These are phyloP conservation scores for Scheffersomyces lignicola DNA, from an alignment of 1,139 yeast genomes.

Conservation along the genomic window DNA sequence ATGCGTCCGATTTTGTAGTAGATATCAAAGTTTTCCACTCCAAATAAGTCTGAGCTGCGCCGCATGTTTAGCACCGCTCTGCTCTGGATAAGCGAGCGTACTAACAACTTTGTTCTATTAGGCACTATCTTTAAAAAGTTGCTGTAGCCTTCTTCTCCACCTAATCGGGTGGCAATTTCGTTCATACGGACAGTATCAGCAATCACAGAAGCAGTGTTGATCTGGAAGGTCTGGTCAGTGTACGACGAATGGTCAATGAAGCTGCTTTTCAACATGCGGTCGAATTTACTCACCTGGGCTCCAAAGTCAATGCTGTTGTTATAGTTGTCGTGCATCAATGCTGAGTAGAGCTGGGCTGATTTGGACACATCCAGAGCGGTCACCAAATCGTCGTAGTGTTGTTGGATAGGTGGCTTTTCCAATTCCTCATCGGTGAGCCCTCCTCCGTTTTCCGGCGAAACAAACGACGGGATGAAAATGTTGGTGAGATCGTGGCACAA, in stretches of 20 bases:
- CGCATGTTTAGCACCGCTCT: constrained; percentile 24
- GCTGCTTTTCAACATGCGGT: constrained; percentile 1
- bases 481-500: constrained; percentile 58
- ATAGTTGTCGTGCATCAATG: constrained; percentile 15
- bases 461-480: constrained; percentile 44
- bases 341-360: constrained; percentile 10
- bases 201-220: constrained; percentile 31
- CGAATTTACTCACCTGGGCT: constrained; percentile 1
- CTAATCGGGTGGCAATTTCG: constrained; percentile 54
- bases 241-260: no score
- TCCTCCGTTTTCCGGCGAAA: constrained; percentile 16
- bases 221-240: constrained; percentile 11
- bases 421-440: constrained; percentile 13
- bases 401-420: constrained; percentile 14
- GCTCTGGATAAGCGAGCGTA: constrained; percentile 37
- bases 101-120: constrained; percentile 31
- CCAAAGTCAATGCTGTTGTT: not conserved
- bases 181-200: constrained; percentile 59
- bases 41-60: constrained; percentile 19
- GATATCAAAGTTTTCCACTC: constrained; percentile 17
- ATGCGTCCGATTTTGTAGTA: constrained; percentile 1
- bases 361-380: constrained; percentile 15
- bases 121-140: constrained; percentile 35
- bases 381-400: constrained; percentile 21
- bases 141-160: constrained; percentile 32